A percentile compares a stretch with the other conserved stretches of the same genome.
Evolutionary conservation across 164 flowering plant genomes (phyloP).

Genomic region (grape (Vitis vinifera)): DNA sequence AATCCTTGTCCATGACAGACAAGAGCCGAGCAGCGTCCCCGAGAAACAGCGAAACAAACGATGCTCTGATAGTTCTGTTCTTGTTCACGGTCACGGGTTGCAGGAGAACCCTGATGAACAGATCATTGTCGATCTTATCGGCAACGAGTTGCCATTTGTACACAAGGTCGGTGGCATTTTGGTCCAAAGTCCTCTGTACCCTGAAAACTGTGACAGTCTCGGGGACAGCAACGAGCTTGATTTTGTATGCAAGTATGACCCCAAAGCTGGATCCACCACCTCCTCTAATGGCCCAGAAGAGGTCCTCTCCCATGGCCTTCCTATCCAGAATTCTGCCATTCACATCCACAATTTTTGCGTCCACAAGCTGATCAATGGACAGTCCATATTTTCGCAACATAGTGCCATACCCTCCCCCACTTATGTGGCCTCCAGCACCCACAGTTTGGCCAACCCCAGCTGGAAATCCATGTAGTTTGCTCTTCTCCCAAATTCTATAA

Average conservation of each 20-base stretch:
- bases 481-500: neutral
- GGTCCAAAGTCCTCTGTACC: neutral
- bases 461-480: neutral
- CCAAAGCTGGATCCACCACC: conserved; percentile 16
- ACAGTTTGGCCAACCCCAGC: conserved; percentile 3
- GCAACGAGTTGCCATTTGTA: conserved; percentile 24
- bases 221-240: conserved; percentile 8
- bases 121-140: conserved; percentile 4
- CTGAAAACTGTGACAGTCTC: conserved; percentile 4
- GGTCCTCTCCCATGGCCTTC: conserved; percentile 2
- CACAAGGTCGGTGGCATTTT: conserved; percentile 8
- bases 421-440: conserved; percentile 10
- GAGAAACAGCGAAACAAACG: conserved; percentile 26
- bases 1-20: conserved; percentile 21
- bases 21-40: conserved; percentile 25
- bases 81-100: conserved; percentile 18
- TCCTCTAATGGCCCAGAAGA: conserved; percentile 18
- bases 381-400: conserved; percentile 12
- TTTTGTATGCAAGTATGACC: neutral
- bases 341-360: conserved; percentile 4
- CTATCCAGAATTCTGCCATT: conserved; percentile 6
- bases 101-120: conserved; percentile 30
- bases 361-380: conserved; percentile 3
- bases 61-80: conserved; percentile 18
- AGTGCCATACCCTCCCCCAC: conserved; percentile 13